A percentile compares a stretch with the other conserved stretches of the same genome.
Evolutionary conservation across 768 basidiomycete genomes (phyloP).

Genomic region (Russula dissimulans): DNA sequence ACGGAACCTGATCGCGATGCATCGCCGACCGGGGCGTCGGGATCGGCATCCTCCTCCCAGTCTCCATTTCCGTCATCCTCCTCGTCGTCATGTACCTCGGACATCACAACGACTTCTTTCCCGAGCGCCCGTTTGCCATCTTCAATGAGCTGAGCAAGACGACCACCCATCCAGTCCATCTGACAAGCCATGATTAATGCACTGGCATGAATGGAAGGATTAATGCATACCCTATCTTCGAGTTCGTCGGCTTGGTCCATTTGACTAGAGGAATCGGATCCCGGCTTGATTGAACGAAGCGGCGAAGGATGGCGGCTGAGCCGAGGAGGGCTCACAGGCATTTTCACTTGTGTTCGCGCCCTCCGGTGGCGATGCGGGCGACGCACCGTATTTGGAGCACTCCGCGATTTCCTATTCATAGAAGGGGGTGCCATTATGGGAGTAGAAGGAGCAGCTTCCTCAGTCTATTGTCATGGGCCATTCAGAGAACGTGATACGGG

Average conservation of each 20-base stretch:
- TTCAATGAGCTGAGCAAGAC: constrained; percentile 59
- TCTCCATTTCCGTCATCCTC: constrained; percentile 65
- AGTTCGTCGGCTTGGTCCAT: constrained; percentile 7
- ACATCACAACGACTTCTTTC: constrained; percentile 71
- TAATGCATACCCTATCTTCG: constrained; percentile 15
- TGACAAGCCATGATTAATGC: constrained; percentile 24
- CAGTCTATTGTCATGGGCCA: not conserved
- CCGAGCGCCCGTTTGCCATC: constrained; percentile 72
- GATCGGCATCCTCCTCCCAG: constrained; percentile 61
- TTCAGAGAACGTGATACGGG: not conserved
- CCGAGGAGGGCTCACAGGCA: constrained; percentile 13
- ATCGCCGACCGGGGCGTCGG: constrained; percentile 2
- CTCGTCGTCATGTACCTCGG: constrained; percentile 64
- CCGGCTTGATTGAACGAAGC: constrained; percentile 28
- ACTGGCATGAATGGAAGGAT: not conserved
- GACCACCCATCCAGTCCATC: constrained; percentile 81
- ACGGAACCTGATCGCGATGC: constrained; percentile 23
- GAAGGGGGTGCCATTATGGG: constrained; percentile 33
- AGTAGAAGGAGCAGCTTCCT: constrained; percentile 21
- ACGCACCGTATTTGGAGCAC: constrained; percentile 25
- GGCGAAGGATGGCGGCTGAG: constrained; percentile 22
- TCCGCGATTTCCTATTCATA: constrained; percentile 28
- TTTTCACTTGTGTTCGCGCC: constrained; percentile 21
- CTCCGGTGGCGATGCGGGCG: constrained; percentile 34
- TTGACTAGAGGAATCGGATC: constrained; percentile 34